Percentiles rank a stretch among this genome's conserved stretches.
phyloP scores from a whole-genome alignment of 345 rosid species.

The Eucalyptus globulus region DNA sequence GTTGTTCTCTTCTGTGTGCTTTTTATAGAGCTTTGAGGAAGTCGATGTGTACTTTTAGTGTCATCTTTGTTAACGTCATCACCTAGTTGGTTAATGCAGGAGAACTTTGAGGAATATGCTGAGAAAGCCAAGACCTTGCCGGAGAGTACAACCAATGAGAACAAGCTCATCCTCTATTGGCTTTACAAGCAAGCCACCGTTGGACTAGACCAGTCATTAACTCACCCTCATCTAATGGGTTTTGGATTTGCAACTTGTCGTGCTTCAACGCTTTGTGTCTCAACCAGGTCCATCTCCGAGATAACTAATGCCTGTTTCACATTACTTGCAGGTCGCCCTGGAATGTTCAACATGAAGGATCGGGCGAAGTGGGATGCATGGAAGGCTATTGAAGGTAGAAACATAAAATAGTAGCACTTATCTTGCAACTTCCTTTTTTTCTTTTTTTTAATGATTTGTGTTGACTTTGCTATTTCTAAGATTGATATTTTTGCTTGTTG shows the following conservation, averaged over 20 bases:
- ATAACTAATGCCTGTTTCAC: not conserved
- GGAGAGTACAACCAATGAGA: slow-evolving; percentile 41
- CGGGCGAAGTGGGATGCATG: slow-evolving; percentile 98
- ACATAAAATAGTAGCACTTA: not conserved
- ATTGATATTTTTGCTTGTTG: not conserved
- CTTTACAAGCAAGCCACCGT: slow-evolving; percentile 75
- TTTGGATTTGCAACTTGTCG: not conserved
- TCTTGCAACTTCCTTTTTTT: not conserved
- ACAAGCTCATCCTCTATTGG: slow-evolving; percentile 68
- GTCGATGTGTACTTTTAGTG: not conserved
- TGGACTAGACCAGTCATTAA: slow-evolving; percentile 68
- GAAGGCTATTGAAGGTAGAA: slow-evolving; percentile 86
- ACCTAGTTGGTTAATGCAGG: not conserved
- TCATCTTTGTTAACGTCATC: not conserved
- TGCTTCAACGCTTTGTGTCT: not conserved
- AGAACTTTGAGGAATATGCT: slow-evolving; percentile 32
- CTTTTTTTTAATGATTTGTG: not conserved
- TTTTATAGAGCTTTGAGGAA: not conserved
- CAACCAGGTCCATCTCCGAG: not conserved
- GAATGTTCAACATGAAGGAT: slow-evolving; percentile 71
- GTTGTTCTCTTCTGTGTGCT: not conserved
- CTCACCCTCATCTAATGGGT: not conserved
- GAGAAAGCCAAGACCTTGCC: slow-evolving; percentile 51
- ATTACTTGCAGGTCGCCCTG: slow-evolving; percentile 62
- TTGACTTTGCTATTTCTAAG: not conserved